Percentiles rank a stretch among this genome's conserved stretches.
These are phyloP conservation scores for Salicornia ramosissima DNA, from an alignment of 148 eudicot genomes.

Conservation along the genomic window DNA sequence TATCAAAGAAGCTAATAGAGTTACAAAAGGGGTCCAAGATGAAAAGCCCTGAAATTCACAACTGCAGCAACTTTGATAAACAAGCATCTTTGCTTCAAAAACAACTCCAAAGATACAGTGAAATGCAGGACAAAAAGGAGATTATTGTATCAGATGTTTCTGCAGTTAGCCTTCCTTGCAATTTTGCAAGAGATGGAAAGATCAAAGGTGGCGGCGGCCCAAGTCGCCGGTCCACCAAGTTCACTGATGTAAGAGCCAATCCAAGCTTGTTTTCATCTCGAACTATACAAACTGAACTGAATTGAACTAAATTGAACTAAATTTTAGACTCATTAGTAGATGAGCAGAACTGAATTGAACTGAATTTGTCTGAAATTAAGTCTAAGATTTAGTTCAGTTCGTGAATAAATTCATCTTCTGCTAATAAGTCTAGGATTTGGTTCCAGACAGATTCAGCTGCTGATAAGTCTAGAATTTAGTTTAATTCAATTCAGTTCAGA, in stretches of 20 bases:
- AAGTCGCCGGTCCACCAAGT: slow-evolving; percentile 27
- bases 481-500: too few relatives aligned
- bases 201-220: slow-evolving; percentile 10
- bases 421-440: too few relatives aligned
- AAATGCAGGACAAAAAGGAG: slow-evolving; percentile 30
- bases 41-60: slow-evolving; percentile 33
- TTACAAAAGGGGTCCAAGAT: slow-evolving; percentile 37
- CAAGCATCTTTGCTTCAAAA: slow-evolving; percentile 52
- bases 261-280: neutral
- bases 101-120: slow-evolving; percentile 48
- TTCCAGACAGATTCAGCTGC: too few relatives aligned
- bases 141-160: slow-evolving; percentile 30
- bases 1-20: slow-evolving; percentile 51
- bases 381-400: too few relatives aligned
- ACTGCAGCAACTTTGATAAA: slow-evolving; percentile 55
- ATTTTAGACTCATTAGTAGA: too few relatives aligned
- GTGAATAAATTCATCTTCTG: too few relatives aligned
- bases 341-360: too few relatives aligned
- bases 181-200: slow-evolving; percentile 7
- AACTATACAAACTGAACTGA: neutral
- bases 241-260: slow-evolving; percentile 51
- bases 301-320: too few relatives aligned
- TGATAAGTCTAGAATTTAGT: too few relatives aligned
- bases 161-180: slow-evolving; percentile 21
- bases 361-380: too few relatives aligned